A percentile compares a stretch with the other conserved stretches of the same genome.
Conservation (phyloP, 208 protist genomes). For the Porcisia deanei region DNA sequence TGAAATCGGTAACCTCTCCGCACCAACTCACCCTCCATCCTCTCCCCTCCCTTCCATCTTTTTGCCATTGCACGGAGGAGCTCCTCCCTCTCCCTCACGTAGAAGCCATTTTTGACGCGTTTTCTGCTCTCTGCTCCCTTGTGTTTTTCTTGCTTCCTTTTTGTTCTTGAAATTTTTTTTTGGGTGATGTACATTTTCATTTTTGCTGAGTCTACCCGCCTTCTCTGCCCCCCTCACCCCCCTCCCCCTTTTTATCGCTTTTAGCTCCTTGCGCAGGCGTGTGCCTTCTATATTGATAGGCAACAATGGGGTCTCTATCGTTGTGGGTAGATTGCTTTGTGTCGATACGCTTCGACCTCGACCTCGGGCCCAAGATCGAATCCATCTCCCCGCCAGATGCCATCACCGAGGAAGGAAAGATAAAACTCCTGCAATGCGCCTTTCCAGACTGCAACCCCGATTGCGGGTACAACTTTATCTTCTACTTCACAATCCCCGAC, state of each 20-base stretch:
- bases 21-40: no score
- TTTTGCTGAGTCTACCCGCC: no score
- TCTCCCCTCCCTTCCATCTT: no score
- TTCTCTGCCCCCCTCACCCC: not conserved
- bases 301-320: conserved; percentile 14
- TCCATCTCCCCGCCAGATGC: conserved; percentile 55
- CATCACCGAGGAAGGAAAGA: conserved; percentile 57
- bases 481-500: conserved; percentile 78
- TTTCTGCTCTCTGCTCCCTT: no score
- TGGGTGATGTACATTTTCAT: no score
- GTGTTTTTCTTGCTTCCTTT: no score
- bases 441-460: conserved; percentile 90
- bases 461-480: conserved; percentile 86
- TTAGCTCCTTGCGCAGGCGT: not conserved
- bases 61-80: no score
- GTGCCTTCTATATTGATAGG: not conserved
- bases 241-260: not conserved
- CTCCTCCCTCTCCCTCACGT: no score
- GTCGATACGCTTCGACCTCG: conserved; percentile 87
- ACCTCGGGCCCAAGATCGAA: conserved; percentile 81
- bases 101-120: no score
- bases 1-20: no score
- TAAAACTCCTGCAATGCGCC: conserved; percentile 46
- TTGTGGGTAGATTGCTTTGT: conserved; percentile 81
- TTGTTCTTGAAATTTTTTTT: no score